Conservation (phyloP, 371 early-diverging fungal genomes). For the Sporodiniella umbellata region DNA sequence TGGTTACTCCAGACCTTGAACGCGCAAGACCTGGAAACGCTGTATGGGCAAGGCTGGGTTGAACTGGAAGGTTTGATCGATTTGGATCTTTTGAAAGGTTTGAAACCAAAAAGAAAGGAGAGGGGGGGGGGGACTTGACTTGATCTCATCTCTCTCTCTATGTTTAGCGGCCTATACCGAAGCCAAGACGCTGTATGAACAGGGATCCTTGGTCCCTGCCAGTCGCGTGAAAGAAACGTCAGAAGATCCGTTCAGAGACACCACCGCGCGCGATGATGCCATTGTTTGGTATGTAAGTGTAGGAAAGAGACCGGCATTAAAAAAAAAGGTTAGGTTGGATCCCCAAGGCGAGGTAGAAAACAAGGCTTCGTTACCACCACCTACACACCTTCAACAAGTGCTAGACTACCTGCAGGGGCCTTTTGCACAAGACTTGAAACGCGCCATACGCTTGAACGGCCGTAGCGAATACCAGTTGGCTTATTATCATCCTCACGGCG, state of each 20-base stretch:
- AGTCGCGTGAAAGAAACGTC: background rate
- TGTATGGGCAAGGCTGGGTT: constrained; percentile 55
- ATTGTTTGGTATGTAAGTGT: constrained; percentile 45
- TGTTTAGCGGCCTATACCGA: constrained; percentile 29
- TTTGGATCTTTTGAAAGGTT: constrained; percentile 34
- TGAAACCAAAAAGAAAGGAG: too few relatives aligned
- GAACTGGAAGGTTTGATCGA: constrained; percentile 48
- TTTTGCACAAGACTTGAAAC: constrained; percentile 47
- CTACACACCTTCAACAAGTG: constrained; percentile 29
- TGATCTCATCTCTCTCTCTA: background rate
- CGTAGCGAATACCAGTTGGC: constrained; percentile 60
- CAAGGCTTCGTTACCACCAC: background rate
- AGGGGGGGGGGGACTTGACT: too few relatives aligned
- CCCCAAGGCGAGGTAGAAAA: constrained; percentile 6
- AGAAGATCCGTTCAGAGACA: constrained; percentile 60
- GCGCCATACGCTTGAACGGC: constrained; percentile 49
- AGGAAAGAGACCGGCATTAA: background rate
- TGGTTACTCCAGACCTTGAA: constrained; percentile 27
- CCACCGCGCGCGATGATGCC: constrained; percentile 57
- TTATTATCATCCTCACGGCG: constrained; percentile 58
- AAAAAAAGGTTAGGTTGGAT: constrained; percentile 18
- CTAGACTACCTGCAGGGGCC: constrained; percentile 31
- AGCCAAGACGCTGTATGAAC: constrained; percentile 21
- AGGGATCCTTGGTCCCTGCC: constrained; percentile 30
- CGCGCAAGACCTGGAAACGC: constrained; percentile 37